Evolutionary conservation across 495 filamentous ascomycete genomes (phyloP), one percentile per base, ranked within the genome.

Genomic region (Amphirosellinia nigrospora): DNA sequence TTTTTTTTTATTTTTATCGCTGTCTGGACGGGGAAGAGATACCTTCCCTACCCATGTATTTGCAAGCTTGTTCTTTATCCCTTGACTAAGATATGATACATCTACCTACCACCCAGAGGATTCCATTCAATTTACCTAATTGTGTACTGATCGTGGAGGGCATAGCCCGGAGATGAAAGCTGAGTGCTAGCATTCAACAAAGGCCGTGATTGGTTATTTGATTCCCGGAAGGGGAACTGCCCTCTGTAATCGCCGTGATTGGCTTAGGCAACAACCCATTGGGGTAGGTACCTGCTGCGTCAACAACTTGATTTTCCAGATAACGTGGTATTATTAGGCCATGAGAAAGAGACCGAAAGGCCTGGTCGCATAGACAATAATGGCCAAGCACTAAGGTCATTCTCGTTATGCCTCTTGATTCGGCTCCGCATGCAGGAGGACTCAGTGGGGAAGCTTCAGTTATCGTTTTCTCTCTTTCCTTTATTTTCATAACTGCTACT

Each of bases 161-260:
- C 4, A 46, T 5, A 53, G 10, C 15, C 19, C 41, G n/a, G 19
- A 36, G n/a, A 41, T 30, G 19, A 23, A 21, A 26, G 34, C 10
- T n/a, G 36, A 36, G 30, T 10, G 16, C 16, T 4, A 5, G 39
- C 45, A 30, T 26, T 60, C 9, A 63, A 1, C 23, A 63, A 63
- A n/a, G 32, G 23, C 60, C 60, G 60, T 63, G 60, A 32, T 63
- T 63, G 60, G 60, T 26, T 34, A 30, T 45, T 45, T 45, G 60
- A 61, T 8, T 9, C 36, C 58, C 36, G 21, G 41, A 61, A 26
- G 58, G 36, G 58, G 10, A 61, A 28, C n/a, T 26, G 56, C 10
- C 11, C 52, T 39, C 19, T 59, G 6, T 41, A 61, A 41, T 61
- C 58, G 58, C 36, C 58, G 58, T 61, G 58, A 61, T 61, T 61